A percentile compares a stretch with the other conserved stretches of the same genome.
These are phyloP conservation scores for Neurospora sublineolata DNA, from an alignment of 495 filamentous ascomycete species.

Conservation along the genomic window DNA sequence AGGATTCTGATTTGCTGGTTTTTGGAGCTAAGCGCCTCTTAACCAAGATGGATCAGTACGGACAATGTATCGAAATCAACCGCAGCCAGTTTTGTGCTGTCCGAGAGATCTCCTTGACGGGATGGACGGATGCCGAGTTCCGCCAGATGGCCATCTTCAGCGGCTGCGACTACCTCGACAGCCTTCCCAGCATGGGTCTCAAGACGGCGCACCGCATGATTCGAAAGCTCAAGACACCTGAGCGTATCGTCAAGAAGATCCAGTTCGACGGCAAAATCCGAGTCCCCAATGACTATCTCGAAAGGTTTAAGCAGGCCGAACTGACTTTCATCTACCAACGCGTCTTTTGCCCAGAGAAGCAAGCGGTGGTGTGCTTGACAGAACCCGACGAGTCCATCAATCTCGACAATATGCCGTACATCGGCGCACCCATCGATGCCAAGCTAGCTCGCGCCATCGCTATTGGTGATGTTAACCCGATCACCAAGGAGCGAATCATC, in stretches of 20 bases:
- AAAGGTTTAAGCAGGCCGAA: constrained; percentile 72
- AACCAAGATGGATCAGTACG: constrained; percentile 90
- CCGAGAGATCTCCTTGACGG: constrained; percentile 74
- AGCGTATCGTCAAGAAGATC: constrained; percentile 67
- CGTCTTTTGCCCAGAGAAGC: constrained; percentile 71
- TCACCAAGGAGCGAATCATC: constrained; percentile 63
- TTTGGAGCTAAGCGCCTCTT: constrained; percentile 85
- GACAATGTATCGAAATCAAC: constrained; percentile 84
- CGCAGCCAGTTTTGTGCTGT: constrained; percentile 78
- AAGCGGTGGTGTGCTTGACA: constrained; percentile 61
- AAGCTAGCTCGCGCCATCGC: constrained; percentile 66
- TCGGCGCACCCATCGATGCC: constrained; percentile 60
- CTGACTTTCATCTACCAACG: constrained; percentile 88
- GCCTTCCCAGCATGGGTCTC: constrained; percentile 73
- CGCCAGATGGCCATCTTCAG: constrained; percentile 92
- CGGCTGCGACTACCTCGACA: constrained; percentile 91
- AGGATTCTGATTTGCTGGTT: constrained; percentile 93
- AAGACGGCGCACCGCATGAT: constrained; percentile 88
- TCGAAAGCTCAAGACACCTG: constrained; percentile 76
- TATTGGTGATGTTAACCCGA: constrained; percentile 76
- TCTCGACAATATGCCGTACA: constrained; percentile 58
- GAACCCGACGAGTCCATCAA: constrained; percentile 47
- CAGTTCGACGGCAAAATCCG: constrained; percentile 77
- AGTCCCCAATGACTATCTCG: constrained; percentile 67
- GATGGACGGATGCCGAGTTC: constrained; percentile 88